Conservation (phyloP, 169 alveolate genomes). For the Plasmodium gallinaceum region DNA sequence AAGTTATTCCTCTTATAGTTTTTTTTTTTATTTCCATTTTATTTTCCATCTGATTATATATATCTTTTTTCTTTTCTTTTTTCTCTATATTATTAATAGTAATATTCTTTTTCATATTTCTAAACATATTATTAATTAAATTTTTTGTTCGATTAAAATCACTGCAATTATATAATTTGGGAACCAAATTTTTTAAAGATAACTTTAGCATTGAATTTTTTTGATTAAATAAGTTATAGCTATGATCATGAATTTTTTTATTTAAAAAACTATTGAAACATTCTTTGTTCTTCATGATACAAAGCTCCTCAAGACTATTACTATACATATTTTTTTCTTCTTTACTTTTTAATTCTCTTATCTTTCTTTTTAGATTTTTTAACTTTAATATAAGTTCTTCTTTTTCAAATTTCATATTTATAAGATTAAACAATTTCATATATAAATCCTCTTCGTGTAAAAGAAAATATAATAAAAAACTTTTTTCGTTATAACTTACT, state of each 20-base stretch:
- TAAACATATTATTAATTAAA: constrained; percentile 27
- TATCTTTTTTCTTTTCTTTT: constrained; percentile 30
- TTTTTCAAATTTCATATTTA: constrained; percentile 28
- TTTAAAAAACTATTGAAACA: not conserved
- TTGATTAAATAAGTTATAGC: not conserved
- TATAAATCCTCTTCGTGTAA: constrained; percentile 32
- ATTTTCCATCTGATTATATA: not conserved
- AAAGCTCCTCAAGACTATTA: constrained; percentile 25
- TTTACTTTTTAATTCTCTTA: constrained; percentile 26
- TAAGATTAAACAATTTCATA: constrained; percentile 14
- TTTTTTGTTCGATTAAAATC: constrained; percentile 35
- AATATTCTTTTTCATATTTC: not conserved
- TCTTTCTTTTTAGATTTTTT: constrained; percentile 16
- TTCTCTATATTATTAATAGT: not conserved
- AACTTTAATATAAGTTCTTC: constrained; percentile 29
- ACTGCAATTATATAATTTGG: constrained; percentile 43
- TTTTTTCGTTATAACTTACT: constrained; percentile 30
- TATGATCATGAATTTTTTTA: not conserved
- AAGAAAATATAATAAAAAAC: constrained; percentile 33
- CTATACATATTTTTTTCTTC: constrained; percentile 38
- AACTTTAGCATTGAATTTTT: not conserved
- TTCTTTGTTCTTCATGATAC: constrained; percentile 5
- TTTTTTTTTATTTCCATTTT: constrained; percentile 3
- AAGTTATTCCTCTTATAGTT: constrained; percentile 61
- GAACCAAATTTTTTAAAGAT: constrained; percentile 53